Base-by-base conservation (phyloP, 2,329 filamentous ascomycete genomes). In the Ophioceras dolichostomum region DNA sequence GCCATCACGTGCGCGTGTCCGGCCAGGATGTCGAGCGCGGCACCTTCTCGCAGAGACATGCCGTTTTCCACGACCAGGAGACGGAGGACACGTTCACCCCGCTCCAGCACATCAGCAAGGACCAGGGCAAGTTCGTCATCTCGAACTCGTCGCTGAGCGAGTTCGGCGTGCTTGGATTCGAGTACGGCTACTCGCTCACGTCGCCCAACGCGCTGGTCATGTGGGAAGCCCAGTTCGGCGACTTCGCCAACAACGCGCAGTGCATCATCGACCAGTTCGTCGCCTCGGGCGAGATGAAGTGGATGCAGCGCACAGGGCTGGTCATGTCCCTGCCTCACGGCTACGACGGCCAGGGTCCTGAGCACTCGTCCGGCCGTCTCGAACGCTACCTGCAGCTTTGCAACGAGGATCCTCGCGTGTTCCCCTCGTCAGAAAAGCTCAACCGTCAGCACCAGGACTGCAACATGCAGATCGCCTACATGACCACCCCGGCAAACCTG, bases 171-270 rank as follows among this genome's bases (percentile, higher is more conserved):
- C 83, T 98, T 44, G 91, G 91, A 38, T 98, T 98, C 58, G 91
- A 98, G 64, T 98, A 98, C 54, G 91, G 91, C 43, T 98, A 98
- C 70, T 98, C 91, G 3, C 68, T 98, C 43, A 94, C 88, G 20
- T 96, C 91, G 21, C 91, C 91, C 40, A 94, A 95, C 57, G 89
- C 91, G 27, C 76, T 98, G 19, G 89, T 98, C 50, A 94, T 98
- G 79, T 98, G 91, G 91, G 91, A 98, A 67, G 91, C 91, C 27
- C 91, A 98, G 63, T 98, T 98, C 54, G 91, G 91, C 70, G 91
- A 98, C 64, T 98, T 98, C 54, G 91, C 91, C 71, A 98, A 98
- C 74, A 98, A 95, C 55, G 89, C 91, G 31, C 91, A 98, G 65
- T 94, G 87, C 60, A 93, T 98, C 62, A 93, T 98, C 55, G 91